Conservation (phyloP, 2,329 filamentous ascomycete species). For the Penicillium sp. region DNA sequence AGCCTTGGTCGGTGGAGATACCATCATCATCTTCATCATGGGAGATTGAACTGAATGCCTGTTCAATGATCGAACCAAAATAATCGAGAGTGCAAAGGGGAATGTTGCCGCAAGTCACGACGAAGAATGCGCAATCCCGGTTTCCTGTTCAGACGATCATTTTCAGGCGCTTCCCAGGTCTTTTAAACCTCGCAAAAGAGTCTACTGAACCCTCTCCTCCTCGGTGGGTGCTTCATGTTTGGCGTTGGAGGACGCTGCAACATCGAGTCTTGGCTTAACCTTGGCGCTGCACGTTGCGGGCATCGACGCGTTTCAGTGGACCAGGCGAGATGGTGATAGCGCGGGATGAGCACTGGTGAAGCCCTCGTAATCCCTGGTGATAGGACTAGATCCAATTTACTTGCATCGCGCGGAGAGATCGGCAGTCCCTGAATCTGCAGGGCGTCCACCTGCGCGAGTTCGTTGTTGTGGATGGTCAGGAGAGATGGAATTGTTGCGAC, state of each 20-base stretch:
- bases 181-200: not conserved
- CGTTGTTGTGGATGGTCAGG: not conserved
- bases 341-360: too few species aligned
- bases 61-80: not conserved
- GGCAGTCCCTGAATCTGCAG: not conserved
- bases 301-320: constrained; percentile 1
- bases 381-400: not conserved
- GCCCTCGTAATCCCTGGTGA: too few species aligned
- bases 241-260: constrained; percentile 10
- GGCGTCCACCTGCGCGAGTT: not conserved
- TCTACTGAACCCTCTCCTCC: not conserved
- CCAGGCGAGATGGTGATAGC: too few species aligned
- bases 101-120: not conserved
- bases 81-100: not conserved
- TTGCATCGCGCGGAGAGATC: not conserved
- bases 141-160: not conserved
- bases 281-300: constrained; percentile 20
- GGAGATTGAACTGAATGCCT: not conserved
- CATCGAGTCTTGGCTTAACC: constrained; percentile 18
- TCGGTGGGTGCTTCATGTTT: not conserved
- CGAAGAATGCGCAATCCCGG: not conserved
- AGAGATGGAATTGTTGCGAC: too few species aligned
- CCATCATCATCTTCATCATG: not conserved
- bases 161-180: not conserved
- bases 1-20: not conserved